Evolutionary conservation across 345 rosid genomes (phyloP).

Genomic region (Abelmoschus esculentus): DNA sequence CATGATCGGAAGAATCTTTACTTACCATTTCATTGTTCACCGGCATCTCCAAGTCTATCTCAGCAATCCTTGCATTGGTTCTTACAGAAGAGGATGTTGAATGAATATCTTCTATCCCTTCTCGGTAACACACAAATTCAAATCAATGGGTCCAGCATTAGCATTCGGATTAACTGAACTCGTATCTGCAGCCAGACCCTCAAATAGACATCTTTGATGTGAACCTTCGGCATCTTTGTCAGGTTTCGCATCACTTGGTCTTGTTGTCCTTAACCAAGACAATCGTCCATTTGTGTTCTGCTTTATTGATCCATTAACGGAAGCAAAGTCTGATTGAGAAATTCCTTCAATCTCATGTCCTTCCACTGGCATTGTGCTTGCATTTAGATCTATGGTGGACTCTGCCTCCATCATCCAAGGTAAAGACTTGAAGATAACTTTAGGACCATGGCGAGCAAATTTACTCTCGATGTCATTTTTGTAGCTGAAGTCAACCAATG

Average conservation of each 20-base stretch:
- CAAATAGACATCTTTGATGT: constrained; percentile 16
- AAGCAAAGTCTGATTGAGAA: constrained; percentile 10
- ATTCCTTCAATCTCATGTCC: constrained; percentile 14
- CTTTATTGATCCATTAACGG: constrained; percentile 12
- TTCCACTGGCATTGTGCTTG: constrained; percentile 20
- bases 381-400: constrained; percentile 29
- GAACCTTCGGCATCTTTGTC: constrained; percentile 25
- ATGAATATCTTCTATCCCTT: constrained; percentile 29
- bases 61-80: constrained; percentile 25
- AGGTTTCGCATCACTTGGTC: constrained; percentile 21
- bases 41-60: constrained; percentile 48
- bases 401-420: constrained; percentile 24
- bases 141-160: constrained; percentile 41
- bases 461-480: constrained; percentile 15
- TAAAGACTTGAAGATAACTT: constrained; percentile 4
- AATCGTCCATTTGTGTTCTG: constrained; percentile 21
- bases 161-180: constrained; percentile 12
- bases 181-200: constrained; percentile 3
- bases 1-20: constrained; percentile 15
- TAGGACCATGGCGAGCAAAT: constrained; percentile 12
- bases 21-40: constrained; percentile 22
- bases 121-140: constrained; percentile 47
- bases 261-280: constrained; percentile 39
- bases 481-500: constrained; percentile 15
- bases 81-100: constrained; percentile 20